A percentile compares a stretch with the other conserved stretches of the same genome.
phyloP scores from a whole-genome alignment of 164 flowering plant genomes.

The Dillenia suffruticosa region DNA sequence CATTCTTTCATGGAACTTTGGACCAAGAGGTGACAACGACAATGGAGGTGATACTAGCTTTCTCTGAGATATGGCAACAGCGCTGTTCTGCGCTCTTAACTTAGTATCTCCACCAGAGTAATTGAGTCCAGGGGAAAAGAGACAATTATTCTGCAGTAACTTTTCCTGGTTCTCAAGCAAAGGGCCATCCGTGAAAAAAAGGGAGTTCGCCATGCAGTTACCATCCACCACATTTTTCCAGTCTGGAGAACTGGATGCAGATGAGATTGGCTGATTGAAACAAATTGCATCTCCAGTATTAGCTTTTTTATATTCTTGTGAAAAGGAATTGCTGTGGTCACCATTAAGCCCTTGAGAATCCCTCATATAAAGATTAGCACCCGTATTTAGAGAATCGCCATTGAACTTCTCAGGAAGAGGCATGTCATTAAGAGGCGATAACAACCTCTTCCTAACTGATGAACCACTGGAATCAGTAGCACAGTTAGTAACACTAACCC shows the following conservation, averaged over 20 bases:
- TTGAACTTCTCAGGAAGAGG: constrained; percentile 28
- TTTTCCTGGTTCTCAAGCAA: constrained; percentile 38
- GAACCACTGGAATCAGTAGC: constrained; percentile 36
- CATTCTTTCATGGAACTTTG: constrained; percentile 45
- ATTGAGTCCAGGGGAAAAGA: constrained; percentile 24
- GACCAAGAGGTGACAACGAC: constrained; percentile 86
- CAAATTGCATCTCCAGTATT: constrained; percentile 33
- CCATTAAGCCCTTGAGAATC: constrained; percentile 8
- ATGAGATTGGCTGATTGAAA: constrained; percentile 18
- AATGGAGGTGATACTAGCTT: constrained; percentile 39
- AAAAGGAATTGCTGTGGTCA: constrained; percentile 3
- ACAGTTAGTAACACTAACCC: constrained; percentile 11
- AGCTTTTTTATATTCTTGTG: constrained; percentile 58
- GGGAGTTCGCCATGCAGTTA: constrained; percentile 18
- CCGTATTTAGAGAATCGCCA: constrained; percentile 51
- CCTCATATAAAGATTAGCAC: constrained; percentile 11
- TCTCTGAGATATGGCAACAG: constrained; percentile 25
- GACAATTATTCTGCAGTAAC: constrained; percentile 11
- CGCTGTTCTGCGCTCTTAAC: constrained; percentile 19
- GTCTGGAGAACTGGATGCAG: constrained; percentile 30
- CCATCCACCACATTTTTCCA: constrained; percentile 18
- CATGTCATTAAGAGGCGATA: constrained; percentile 63
- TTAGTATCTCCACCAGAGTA: constrained; percentile 15
- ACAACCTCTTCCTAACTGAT: constrained; percentile 57
- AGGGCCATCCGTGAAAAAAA: constrained; percentile 66